Conservation (phyloP, 176 grass and related monocot species). For the Pontederia crassipes region DNA sequence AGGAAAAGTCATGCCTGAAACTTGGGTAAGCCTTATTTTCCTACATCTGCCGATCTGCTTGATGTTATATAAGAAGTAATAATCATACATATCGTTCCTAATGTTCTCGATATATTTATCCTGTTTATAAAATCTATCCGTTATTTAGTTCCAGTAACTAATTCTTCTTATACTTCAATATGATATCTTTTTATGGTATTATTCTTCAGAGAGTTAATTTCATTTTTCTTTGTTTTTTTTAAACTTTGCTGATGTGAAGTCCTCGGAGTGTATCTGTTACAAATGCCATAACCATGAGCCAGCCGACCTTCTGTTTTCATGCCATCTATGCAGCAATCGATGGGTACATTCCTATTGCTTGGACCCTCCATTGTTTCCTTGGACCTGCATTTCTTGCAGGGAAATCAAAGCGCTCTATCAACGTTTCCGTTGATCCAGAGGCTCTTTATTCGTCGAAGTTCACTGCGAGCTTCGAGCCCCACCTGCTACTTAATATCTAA, state of each 20-base stretch:
- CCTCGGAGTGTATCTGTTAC: constrained; percentile 35
- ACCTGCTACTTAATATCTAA: too few species aligned
- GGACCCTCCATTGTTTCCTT: constrained; percentile 46
- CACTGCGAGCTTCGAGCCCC: too few species aligned
- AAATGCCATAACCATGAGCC: constrained; percentile 56
- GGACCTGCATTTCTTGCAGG: constrained; percentile 73
- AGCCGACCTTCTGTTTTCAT: constrained; percentile 62
- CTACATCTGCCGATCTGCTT: background rate
- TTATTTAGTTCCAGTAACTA: background rate
- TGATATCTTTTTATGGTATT: too few species aligned
- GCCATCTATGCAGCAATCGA: constrained; percentile 44
- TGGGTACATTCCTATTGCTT: constrained; percentile 91
- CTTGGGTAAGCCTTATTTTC: constrained; percentile 32
- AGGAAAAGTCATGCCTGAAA: constrained; percentile 11
- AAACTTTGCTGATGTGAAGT: constrained; percentile 17
- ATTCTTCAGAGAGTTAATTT: background rate
- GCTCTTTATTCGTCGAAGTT: background rate
- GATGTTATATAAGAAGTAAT: background rate
- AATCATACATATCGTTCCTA: background rate
- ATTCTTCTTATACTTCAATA: too few species aligned
- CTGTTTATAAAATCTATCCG: too few species aligned
- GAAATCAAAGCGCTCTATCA: constrained; percentile 52
- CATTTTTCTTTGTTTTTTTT: background rate
- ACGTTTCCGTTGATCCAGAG: constrained; percentile 31
- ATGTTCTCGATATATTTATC: too few species aligned